Percentiles rank a stretch among this genome's conserved stretches.
Conservation (phyloP, 345 rosid species). For the Bruguiera gymnorhiza region DNA sequence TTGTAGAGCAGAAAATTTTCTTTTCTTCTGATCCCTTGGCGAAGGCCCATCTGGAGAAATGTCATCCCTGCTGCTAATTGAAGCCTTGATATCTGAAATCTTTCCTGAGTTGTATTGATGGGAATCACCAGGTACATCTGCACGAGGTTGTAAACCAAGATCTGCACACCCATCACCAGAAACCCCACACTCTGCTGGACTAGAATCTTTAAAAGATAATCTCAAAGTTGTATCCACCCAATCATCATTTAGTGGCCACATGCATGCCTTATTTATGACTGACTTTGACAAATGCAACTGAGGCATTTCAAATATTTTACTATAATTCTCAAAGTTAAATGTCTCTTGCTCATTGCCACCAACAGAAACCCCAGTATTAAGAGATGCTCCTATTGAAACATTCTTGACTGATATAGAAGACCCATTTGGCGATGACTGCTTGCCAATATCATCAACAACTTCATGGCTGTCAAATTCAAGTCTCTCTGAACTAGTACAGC, state of each 20-base stretch:
- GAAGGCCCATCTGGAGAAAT: conserved; percentile 22
- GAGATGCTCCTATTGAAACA: conserved; percentile 25
- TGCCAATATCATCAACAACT: conserved; percentile 18
- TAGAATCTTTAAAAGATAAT: conserved; percentile 33
- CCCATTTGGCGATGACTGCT: conserved; percentile 26
- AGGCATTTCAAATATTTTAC: conserved; percentile 19
- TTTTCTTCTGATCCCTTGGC: conserved; percentile 31
- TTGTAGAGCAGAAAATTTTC: conserved; percentile 30
- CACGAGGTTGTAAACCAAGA: conserved; percentile 21
- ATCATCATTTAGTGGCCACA: conserved; percentile 33
- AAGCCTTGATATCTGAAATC: conserved; percentile 28
- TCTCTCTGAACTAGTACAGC: conserved; percentile 13
- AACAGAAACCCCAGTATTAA: conserved; percentile 11
- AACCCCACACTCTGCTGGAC: conserved; percentile 25
- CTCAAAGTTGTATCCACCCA: conserved; percentile 37
- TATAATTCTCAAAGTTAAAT: conserved; percentile 10
- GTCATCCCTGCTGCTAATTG: conserved; percentile 21
- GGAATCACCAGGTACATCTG: conserved; percentile 19
- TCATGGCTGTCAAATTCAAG: conserved; percentile 12
- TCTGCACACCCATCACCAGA: conserved; percentile 12
- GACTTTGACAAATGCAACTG: conserved; percentile 37
- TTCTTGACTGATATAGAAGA: conserved; percentile 23
- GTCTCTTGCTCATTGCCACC: conserved; percentile 29
- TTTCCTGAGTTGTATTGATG: conserved; percentile 22
- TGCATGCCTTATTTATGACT: conserved; percentile 18